These are phyloP conservation scores for Aspergillus sojae DNA, from an alignment of 2,329 filamentous ascomycete genomes.

Conservation along the genomic window DNA sequence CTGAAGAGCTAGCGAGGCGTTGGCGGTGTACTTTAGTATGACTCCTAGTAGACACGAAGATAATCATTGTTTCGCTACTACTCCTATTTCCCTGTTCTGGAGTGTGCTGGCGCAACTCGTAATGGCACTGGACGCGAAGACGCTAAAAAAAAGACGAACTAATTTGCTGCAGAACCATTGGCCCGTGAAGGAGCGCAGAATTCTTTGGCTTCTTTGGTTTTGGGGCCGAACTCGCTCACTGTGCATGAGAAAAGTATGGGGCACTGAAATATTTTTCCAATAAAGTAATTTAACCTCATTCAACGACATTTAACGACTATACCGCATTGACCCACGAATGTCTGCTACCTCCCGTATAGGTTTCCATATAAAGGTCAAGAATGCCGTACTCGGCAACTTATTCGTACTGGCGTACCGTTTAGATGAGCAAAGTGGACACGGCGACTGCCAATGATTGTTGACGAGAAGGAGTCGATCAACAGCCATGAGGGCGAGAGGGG, in stretches of 20 bases:
- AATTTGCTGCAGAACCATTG: slow-evolving; percentile 1
- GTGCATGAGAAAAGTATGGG: not conserved
- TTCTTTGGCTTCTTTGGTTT: not conserved
- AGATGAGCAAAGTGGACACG: slow-evolving; percentile 5
- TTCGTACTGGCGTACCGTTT: not conserved
- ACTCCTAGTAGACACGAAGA: not conserved
- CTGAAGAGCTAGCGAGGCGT: not conserved
- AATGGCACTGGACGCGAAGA: not conserved
- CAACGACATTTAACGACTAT: not conserved
- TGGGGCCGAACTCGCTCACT: not conserved
- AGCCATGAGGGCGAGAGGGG: too few species aligned
- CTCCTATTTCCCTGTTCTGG: too few species aligned
- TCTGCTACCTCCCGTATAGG: not conserved
- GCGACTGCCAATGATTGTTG: slow-evolving; percentile 9
- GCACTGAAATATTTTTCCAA: not conserved
- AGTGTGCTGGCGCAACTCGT: not conserved
- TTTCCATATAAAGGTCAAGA: not conserved
- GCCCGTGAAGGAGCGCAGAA: not conserved
- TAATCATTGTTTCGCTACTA: not conserved
- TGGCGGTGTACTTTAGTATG: not conserved
- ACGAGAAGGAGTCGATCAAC: not conserved
- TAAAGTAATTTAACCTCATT: not conserved
- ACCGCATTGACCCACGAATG: not conserved
- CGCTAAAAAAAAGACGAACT: not conserved
- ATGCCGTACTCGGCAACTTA: not conserved